Percentiles rank a stretch among this genome's conserved stretches.
Evolutionary conservation across 2,329 filamentous ascomycete genomes (phyloP).

Genomic region (Fusarium sp.): DNA sequence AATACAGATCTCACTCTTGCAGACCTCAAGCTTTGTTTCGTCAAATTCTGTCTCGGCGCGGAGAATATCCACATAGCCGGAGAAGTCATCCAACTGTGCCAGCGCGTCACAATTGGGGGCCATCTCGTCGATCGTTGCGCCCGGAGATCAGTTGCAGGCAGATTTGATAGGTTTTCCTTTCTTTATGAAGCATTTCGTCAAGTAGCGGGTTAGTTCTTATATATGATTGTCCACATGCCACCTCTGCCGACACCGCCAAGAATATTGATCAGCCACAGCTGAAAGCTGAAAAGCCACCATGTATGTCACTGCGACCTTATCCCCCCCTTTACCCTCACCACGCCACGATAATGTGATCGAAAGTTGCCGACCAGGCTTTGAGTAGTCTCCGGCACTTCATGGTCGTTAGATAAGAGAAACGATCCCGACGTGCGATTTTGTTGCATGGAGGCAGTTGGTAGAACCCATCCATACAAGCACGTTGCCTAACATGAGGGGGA

Average conservation of each 20-base stretch:
- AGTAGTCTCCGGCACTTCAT: neutral
- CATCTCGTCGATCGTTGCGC: neutral
- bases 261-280: neutral
- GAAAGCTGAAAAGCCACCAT: neutral
- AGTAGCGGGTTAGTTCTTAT: neutral
- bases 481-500: neutral
- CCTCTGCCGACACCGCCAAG: neutral
- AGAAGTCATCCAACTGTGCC: conserved; percentile 20
- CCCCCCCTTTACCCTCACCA: neutral
- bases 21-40: neutral
- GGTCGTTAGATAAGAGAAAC: neutral
- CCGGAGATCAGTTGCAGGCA: neutral
- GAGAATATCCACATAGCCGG: conserved; percentile 13
- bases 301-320: neutral
- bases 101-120: conserved; percentile 5
- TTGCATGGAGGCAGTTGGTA: neutral
- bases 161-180: neutral
- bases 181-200: neutral
- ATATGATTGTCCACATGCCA: neutral
- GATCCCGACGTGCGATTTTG: neutral
- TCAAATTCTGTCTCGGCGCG: conserved; percentile 3
- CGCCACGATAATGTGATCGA: neutral
- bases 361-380: neutral
- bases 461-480: neutral
- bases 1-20: conserved; percentile 28